Evolutionary conservation across 192 early-diverging fungal species (phyloP).

Genomic region (Coemansia sp.): DNA sequence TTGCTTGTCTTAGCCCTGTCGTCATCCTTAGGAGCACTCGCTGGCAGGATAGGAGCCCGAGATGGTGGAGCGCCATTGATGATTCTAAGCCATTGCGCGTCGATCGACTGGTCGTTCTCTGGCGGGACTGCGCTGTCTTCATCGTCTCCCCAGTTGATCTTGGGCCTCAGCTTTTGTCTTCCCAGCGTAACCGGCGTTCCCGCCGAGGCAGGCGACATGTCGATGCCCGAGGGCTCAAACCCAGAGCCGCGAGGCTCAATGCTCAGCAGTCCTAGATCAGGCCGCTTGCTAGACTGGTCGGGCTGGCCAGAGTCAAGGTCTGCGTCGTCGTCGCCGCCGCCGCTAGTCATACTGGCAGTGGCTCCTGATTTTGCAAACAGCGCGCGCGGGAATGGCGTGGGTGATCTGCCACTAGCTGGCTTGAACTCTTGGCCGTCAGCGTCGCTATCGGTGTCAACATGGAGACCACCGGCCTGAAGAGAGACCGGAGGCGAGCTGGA

Average conservation of each 20-base stretch:
- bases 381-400: slow-evolving; percentile 40
- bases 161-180: slow-evolving; percentile 23
- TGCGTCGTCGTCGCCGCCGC: background rate
- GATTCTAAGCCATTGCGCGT: slow-evolving; percentile 52
- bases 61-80: slow-evolving; percentile 38
- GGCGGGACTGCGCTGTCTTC: slow-evolving; percentile 22
- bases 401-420: slow-evolving; percentile 28
- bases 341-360: background rate
- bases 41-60: slow-evolving; percentile 5
- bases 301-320: background rate
- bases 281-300: background rate
- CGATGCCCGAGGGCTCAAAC: slow-evolving; percentile 19
- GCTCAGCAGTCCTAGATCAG: background rate
- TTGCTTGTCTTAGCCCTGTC: background rate
- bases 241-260: slow-evolving; percentile 11
- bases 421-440: slow-evolving; percentile 8
- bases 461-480: background rate
- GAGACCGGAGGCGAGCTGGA: background rate
- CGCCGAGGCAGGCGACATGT: slow-evolving; percentile 9
- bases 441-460: background rate
- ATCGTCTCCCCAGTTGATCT: slow-evolving; percentile 44
- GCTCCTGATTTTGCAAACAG: background rate
- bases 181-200: slow-evolving; percentile 21
- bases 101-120: slow-evolving; percentile 27
- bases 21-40: background rate